These are phyloP conservation scores for Salvia rosmarinus DNA, from an alignment of 257 asterid genomes.

Conservation along the genomic window DNA sequence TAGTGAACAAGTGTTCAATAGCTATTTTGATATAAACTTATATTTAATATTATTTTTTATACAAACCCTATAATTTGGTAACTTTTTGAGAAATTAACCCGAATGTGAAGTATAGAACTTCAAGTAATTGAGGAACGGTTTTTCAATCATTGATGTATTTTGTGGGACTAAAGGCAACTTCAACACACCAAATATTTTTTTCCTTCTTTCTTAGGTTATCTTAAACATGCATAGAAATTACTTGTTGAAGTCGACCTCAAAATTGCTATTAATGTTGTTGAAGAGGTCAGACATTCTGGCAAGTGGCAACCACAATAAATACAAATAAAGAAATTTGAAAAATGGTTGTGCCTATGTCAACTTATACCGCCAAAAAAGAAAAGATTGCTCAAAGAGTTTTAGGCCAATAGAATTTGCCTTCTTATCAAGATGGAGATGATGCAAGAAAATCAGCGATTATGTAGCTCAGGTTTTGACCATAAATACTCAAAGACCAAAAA, in stretches of 20 bases:
- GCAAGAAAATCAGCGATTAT: neutral
- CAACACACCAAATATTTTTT: too few relatives aligned
- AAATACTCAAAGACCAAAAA: neutral
- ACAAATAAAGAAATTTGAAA: neutral
- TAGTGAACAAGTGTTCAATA: too few relatives aligned
- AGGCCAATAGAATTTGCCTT: slow-evolving; percentile 27
- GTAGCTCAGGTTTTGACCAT: slow-evolving; percentile 19
- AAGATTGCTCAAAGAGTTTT: slow-evolving; percentile 27
- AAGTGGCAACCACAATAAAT: neutral
- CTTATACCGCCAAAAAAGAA: neutral
- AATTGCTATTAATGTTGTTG: slow-evolving; percentile 1
- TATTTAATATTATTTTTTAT: too few relatives aligned
- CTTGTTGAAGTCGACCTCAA: neutral
- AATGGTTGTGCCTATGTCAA: slow-evolving; percentile 7
- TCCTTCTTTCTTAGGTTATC: neutral
- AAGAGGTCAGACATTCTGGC: slow-evolving; percentile 24
- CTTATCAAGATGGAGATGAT: slow-evolving; percentile 7
- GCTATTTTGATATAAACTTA: too few relatives aligned
- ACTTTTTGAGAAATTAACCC: too few relatives aligned
- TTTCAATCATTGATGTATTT: too few relatives aligned
- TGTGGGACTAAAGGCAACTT: too few relatives aligned
- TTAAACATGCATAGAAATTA: neutral
- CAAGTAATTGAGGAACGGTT: too few relatives aligned
- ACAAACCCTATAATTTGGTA: too few relatives aligned
- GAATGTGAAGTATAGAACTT: too few relatives aligned